Conservation (phyloP, 495 filamentous ascomycete genomes). For the Clohesyomyces aquaticus region DNA sequence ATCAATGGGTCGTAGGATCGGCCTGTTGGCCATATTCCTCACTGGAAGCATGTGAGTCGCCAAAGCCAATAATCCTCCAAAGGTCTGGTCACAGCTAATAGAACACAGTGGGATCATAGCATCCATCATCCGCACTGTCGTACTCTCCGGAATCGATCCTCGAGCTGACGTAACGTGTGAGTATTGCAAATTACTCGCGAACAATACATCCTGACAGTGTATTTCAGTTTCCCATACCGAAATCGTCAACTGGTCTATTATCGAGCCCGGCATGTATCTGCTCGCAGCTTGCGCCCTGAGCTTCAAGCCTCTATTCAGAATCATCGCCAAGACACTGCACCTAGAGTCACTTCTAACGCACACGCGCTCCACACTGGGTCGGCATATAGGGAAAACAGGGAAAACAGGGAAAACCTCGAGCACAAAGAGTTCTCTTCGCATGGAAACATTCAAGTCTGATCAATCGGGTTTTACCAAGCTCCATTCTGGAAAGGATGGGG, state of each 20-base stretch:
- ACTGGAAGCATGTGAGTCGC: constrained; percentile 23
- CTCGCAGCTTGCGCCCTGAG: constrained; percentile 19
- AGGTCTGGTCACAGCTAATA: not conserved
- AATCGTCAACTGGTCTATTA: constrained; percentile 27
- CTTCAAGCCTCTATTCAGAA: constrained; percentile 27
- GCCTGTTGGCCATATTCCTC: constrained; percentile 25
- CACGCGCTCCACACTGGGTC: not conserved
- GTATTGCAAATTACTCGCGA: not conserved
- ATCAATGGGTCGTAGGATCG: constrained; percentile 11
- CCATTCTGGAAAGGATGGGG: not conserved
- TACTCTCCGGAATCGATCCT: constrained; percentile 17
- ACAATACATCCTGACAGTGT: not conserved
- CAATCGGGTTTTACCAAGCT: constrained; percentile 20
- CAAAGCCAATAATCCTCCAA: not conserved
- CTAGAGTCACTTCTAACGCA: constrained; percentile 11
- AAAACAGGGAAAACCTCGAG: not conserved
- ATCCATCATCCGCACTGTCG: constrained; percentile 27
- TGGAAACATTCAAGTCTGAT: constrained; percentile 21
- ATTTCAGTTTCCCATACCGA: constrained; percentile 6
- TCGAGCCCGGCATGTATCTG: constrained; percentile 31
- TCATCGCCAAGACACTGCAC: constrained; percentile 17
- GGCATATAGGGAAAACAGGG: not conserved
- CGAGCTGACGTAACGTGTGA: constrained; percentile 20
- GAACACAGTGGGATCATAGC: constrained; percentile 19
- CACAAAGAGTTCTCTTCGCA: not conserved